These are phyloP conservation scores for Termitomyces bulborhizus DNA, from an alignment of 768 basidiomycete species.

Conservation along the genomic window DNA sequence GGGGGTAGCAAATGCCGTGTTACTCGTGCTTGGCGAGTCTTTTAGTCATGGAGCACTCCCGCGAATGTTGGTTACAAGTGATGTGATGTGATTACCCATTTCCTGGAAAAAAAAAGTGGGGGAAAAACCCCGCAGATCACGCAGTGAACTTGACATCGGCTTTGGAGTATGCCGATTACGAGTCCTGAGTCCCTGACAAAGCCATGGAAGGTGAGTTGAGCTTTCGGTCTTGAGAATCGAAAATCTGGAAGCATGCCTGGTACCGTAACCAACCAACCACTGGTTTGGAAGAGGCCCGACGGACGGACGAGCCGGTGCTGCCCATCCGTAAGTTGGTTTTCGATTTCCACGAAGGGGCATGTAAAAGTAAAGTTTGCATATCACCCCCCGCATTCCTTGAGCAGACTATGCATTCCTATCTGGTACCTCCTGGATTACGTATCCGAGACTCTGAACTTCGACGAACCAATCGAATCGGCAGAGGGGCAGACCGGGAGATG, in stretches of 20 bases:
- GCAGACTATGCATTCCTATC: neutral
- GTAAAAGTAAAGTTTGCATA: neutral
- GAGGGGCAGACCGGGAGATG: neutral
- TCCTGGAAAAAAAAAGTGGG: neutral
- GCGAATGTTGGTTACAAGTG: neutral
- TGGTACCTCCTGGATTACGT: neutral
- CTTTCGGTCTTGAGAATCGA: neutral
- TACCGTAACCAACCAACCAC: neutral
- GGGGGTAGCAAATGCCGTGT: neutral
- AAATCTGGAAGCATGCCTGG: neutral
- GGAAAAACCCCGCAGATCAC: neutral
- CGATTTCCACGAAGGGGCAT: neutral
- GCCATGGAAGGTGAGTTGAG: neutral
- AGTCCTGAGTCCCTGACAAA: neutral
- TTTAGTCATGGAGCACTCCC: neutral
- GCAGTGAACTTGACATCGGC: neutral
- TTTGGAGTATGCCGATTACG: neutral
- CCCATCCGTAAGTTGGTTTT: neutral
- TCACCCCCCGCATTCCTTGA: neutral
- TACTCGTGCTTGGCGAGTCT: neutral
- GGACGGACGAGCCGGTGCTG: neutral
- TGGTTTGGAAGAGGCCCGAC: neutral
- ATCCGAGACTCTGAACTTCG: neutral
- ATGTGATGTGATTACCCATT: neutral
- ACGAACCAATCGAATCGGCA: neutral